Base-by-base conservation (phyloP, 805 yeast species). In the Kuraishia floccosa region DNA sequence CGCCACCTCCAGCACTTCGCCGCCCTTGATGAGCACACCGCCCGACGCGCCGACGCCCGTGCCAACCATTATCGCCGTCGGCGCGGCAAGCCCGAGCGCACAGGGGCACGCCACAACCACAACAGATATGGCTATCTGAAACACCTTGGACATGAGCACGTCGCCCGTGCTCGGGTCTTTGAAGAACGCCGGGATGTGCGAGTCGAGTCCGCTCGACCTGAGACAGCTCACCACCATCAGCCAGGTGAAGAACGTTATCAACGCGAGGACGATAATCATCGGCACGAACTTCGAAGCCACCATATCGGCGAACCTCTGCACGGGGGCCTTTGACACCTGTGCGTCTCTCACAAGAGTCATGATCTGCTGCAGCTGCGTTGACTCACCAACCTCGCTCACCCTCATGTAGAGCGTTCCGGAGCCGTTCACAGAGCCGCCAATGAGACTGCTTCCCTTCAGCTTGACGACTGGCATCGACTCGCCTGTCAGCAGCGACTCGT, bases 91-190 rank as follows among this genome's bases (percentile, higher is more conserved):
- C 3, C 98, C 99, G 16, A 91, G 58, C 0, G 98, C 97, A 65
- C 98, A 91, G 0, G 99, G 99, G 55, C 99, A 91, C 2, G 98
- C 98, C 30, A 91, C 96, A 8, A 91, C 96, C 39, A 93, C 72
- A 4, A 91, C 98, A 5, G 94, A 76, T 17, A 91, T 89, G 5
- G 94, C 78, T 28, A 87, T 66, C 44, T 81, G 76, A 34, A 93
- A 53, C 47, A 56, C 40, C 21, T 35, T 44, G 5, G 52, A 48
- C 24, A 43, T 36, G 26, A 33, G 32, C 12, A 52, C 33, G 5
- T 42, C 28, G 13, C 30, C 34, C 8, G 23, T 12, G 24, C 32
- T 13, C 6, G 13, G 25, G 23, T 48, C 44, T 10, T 42, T 16
- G 30, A 56, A 55, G n/a, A 46, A 42, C 4, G 24, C 20, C 2